Conservation (phyloP, 306 rosid genomes). For the Prinsepia uniflora region DNA sequence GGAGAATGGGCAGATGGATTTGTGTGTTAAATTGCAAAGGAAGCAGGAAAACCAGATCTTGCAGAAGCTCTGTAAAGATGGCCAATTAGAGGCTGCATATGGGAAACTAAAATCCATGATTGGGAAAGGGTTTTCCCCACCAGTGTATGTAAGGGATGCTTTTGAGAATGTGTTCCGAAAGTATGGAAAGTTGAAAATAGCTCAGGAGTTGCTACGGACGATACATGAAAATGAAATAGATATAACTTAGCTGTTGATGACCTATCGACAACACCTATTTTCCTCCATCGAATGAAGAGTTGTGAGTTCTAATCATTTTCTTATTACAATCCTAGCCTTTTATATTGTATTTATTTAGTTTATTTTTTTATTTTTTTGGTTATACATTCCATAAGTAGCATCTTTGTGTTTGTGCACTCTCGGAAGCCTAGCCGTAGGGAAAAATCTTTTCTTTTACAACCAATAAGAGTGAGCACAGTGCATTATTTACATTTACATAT, state of each 20-base stretch:
- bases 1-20: conserved; percentile 42
- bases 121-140: conserved; percentile 45
- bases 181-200: conserved; percentile 46
- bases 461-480: too few relatives aligned
- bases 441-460: too few relatives aligned
- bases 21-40: conserved; percentile 46
- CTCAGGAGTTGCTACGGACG: conserved; percentile 45
- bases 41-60: conserved; percentile 52
- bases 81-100: conserved; percentile 49
- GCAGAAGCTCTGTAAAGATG: conserved; percentile 53
- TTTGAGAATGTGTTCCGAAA: conserved; percentile 46
- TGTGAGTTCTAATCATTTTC: conserved; percentile 1
- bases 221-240: conserved; percentile 19
- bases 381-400: background rate
- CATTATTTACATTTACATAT: too few relatives aligned
- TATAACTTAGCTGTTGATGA: background rate
- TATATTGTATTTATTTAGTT: background rate
- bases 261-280: background rate
- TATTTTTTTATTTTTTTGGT: too few relatives aligned
- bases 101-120: conserved; percentile 56
- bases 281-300: background rate
- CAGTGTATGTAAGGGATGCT: conserved; percentile 51
- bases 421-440: background rate
- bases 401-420: background rate
- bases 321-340: background rate